Conservation (phyloP, 2,329 filamentous ascomycete genomes). For the Delphinella strobiligena region DNA sequence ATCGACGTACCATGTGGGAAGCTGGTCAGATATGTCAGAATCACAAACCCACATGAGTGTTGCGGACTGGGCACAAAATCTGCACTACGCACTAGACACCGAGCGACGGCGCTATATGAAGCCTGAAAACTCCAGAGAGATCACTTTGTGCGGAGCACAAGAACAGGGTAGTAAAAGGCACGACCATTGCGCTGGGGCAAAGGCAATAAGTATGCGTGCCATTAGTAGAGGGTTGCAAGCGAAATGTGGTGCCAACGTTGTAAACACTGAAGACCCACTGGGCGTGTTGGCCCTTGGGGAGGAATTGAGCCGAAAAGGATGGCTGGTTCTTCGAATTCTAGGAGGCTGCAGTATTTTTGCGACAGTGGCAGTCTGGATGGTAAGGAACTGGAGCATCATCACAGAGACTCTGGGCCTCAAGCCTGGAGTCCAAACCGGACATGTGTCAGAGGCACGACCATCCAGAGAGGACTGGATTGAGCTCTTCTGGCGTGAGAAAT, state of each 20-base stretch:
- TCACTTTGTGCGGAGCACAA: neutral
- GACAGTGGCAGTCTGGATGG: slow-evolving; percentile 8
- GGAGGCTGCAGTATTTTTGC: slow-evolving; percentile 8
- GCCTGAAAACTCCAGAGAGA: neutral
- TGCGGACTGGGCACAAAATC: slow-evolving; percentile 69
- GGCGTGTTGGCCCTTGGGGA: slow-evolving; percentile 58
- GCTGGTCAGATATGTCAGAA: neutral
- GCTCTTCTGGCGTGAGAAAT: no score
- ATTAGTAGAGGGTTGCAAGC: slow-evolving; percentile 28
- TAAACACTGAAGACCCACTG: slow-evolving; percentile 61
- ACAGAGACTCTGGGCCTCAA: slow-evolving; percentile 2
- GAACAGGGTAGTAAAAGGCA: neutral
- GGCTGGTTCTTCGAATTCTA: slow-evolving; percentile 5
- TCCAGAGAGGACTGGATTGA: neutral
- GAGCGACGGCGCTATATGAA: slow-evolving; percentile 37
- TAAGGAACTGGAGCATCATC: slow-evolving; percentile 6
- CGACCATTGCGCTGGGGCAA: slow-evolving; percentile 23
- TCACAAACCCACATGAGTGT: slow-evolving; percentile 47
- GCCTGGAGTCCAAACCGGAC: slow-evolving; percentile 1
- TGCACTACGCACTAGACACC: slow-evolving; percentile 63
- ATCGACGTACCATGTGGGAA: slow-evolving; percentile 1
- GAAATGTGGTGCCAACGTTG: slow-evolving; percentile 33
- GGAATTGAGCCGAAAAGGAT: slow-evolving; percentile 1
- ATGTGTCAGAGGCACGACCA: slow-evolving; percentile 4
- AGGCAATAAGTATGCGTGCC: slow-evolving; percentile 37